Evolutionary conservation across 2,329 filamentous ascomycete species (phyloP).

Genomic region (Lasiodiplodia sp.): DNA sequence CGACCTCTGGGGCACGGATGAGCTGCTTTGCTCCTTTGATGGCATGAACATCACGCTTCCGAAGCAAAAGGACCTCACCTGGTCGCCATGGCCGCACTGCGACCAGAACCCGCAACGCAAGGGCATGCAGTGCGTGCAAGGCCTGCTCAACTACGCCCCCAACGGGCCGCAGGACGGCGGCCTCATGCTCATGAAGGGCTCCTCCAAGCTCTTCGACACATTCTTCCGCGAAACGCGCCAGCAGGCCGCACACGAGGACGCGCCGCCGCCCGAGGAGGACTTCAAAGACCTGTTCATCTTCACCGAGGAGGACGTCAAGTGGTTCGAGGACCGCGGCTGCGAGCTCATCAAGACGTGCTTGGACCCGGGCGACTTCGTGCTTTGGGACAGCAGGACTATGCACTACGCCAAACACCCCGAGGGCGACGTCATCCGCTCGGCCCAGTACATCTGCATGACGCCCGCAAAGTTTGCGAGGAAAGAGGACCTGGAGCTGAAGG

Average conservation of each 20-base stretch:
- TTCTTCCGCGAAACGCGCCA: slow-evolving; percentile 47
- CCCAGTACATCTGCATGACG: slow-evolving; percentile 29
- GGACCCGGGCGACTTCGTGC: slow-evolving; percentile 53
- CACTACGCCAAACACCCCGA: slow-evolving; percentile 51
- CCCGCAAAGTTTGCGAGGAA: slow-evolving; percentile 20
- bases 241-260: slow-evolving; percentile 21
- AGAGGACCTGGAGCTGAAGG: slow-evolving; percentile 34
- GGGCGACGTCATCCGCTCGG: slow-evolving; percentile 38
- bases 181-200: slow-evolving; percentile 55
- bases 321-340: slow-evolving; percentile 52
- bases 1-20: slow-evolving; percentile 50
- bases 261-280: slow-evolving; percentile 36
- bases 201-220: slow-evolving; percentile 33
- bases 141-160: slow-evolving; percentile 54
- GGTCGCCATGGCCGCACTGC: slow-evolving; percentile 55
- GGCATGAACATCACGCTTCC: slow-evolving; percentile 55
- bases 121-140: slow-evolving; percentile 53
- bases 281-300: slow-evolving; percentile 53
- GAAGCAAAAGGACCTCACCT: slow-evolving; percentile 47
- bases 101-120: slow-evolving; percentile 54
- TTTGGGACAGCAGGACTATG: slow-evolving; percentile 58
- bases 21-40: slow-evolving; percentile 43
- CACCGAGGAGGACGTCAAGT: slow-evolving; percentile 52
- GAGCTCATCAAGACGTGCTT: slow-evolving; percentile 50
- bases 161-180: slow-evolving; percentile 58